Percentiles rank a stretch among this genome's conserved stretches.
Conservation (phyloP, 768 basidiomycete species). For the Flagelloscypha sp. region DNA sequence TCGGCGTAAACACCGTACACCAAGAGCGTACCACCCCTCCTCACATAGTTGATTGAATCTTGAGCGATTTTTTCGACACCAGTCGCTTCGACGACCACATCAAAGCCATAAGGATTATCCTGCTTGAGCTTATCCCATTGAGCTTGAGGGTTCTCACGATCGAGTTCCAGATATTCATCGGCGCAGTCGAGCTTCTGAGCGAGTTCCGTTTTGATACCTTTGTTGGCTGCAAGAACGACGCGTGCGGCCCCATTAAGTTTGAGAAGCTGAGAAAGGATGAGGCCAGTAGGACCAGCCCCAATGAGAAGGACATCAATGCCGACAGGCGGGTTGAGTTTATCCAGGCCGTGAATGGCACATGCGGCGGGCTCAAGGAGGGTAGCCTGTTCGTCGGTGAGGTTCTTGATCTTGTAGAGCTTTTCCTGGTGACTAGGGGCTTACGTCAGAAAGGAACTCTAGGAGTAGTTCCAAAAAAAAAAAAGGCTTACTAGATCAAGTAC, state of each 20-base stretch:
- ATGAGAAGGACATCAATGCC: conserved; percentile 79
- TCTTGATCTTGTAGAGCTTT: conserved; percentile 83
- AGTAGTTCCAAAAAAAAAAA: neutral
- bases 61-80: conserved; percentile 85
- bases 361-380: conserved; percentile 86
- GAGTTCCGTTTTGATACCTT: conserved; percentile 85
- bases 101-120: conserved; percentile 82
- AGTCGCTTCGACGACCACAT: conserved; percentile 76
- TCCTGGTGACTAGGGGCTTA: conserved; percentile 43
- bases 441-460: neutral
- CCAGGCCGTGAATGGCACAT: conserved; percentile 87
- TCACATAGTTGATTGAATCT: conserved; percentile 83
- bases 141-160: conserved; percentile 59
- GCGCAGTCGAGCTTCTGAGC: conserved; percentile 71
- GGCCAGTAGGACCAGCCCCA: conserved; percentile 89
- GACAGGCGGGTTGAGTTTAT: conserved; percentile 76
- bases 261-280: conserved; percentile 81
- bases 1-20: conserved; percentile 89
- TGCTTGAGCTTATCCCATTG: conserved; percentile 79
- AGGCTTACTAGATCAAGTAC: conserved; percentile 71
- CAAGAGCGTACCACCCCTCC: conserved; percentile 77
- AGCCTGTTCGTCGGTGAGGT: conserved; percentile 80
- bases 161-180: conserved; percentile 83
- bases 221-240: conserved; percentile 82
- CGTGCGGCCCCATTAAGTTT: conserved; percentile 79